Evolutionary conservation across 1,284 basidiomycete genomes (phyloP).

Genomic region (Polyporus tsugae): DNA sequence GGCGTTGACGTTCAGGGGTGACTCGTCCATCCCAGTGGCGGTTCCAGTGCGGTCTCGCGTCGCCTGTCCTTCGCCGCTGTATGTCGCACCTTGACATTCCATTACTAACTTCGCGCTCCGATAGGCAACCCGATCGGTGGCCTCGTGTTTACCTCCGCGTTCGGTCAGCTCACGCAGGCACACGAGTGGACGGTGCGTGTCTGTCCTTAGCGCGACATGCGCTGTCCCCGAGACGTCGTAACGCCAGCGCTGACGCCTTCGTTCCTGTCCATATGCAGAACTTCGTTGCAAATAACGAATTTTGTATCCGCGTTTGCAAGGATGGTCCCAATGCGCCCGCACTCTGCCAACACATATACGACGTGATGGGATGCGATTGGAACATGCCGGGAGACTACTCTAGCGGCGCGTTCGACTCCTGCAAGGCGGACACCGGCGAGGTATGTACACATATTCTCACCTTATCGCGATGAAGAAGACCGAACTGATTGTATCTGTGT

Average conservation of each 20-base stretch:
- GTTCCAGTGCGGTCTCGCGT: neutral
- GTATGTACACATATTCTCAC: slow-evolving; percentile 39
- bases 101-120: slow-evolving; percentile 34
- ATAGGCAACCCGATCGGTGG: slow-evolving; percentile 73
- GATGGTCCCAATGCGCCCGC: slow-evolving; percentile 62
- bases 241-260: neutral
- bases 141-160: slow-evolving; percentile 76
- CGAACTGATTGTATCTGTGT: neutral
- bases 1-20: neutral
- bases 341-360: slow-evolving; percentile 75
- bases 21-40: neutral
- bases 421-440: slow-evolving; percentile 58
- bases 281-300: slow-evolving; percentile 64
- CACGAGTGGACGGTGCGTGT: slow-evolving; percentile 70
- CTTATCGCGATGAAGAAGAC: slow-evolving; percentile 3
- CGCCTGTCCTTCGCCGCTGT: neutral
- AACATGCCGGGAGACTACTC: slow-evolving; percentile 75
- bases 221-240: neutral
- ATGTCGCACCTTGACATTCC: neutral
- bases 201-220: slow-evolving; percentile 1
- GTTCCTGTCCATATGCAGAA: slow-evolving; percentile 45
- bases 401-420: slow-evolving; percentile 65
- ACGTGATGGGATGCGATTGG: slow-evolving; percentile 70
- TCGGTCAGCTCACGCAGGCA: slow-evolving; percentile 64
- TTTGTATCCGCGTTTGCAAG: slow-evolving; percentile 81